These are phyloP conservation scores for Polyplosphaeria fusca DNA, from an alignment of 495 filamentous ascomycete species.

Conservation along the genomic window DNA sequence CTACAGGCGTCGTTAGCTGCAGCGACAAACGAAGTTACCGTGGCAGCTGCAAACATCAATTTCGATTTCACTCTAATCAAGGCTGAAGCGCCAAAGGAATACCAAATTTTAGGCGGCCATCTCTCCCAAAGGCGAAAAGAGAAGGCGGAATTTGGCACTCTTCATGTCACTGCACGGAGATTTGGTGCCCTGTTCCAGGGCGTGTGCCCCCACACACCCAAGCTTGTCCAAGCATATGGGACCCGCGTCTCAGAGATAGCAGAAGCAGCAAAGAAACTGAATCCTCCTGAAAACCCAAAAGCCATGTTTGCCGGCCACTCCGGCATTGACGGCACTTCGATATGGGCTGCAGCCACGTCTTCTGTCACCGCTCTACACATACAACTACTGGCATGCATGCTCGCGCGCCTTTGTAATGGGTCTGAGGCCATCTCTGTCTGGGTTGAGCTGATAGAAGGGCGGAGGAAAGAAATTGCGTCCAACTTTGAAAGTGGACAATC, in stretches of 20 bases:
- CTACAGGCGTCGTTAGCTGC: no score
- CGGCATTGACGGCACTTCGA: conserved; percentile 37
- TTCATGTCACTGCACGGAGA: conserved; percentile 4
- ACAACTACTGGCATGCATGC: conserved; percentile 20
- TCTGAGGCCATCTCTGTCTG: conserved; percentile 17
- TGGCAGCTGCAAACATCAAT: no score
- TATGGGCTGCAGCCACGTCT: conserved; percentile 40
- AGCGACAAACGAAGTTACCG: no score
- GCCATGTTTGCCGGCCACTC: conserved; percentile 33
- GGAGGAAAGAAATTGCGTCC: conserved; percentile 24
- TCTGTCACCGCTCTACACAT: conserved; percentile 1
- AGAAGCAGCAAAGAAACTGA: background rate
- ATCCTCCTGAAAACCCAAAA: background rate
- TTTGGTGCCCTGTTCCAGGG: conserved; percentile 10
- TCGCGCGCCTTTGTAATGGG: conserved; percentile 11
- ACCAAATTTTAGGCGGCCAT: background rate
- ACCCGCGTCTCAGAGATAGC: conserved; percentile 2
- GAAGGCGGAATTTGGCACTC: conserved; percentile 7
- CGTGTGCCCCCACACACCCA: conserved; percentile 2
- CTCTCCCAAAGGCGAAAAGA: conserved; percentile 2
- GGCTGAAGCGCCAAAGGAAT: background rate
- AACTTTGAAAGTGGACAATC: background rate
- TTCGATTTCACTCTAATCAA: background rate
- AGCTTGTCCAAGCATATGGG: conserved; percentile 5
- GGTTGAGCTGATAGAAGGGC: conserved; percentile 20